Conservation (phyloP, 208 protist genomes). For the Lotmaria passim region DNA sequence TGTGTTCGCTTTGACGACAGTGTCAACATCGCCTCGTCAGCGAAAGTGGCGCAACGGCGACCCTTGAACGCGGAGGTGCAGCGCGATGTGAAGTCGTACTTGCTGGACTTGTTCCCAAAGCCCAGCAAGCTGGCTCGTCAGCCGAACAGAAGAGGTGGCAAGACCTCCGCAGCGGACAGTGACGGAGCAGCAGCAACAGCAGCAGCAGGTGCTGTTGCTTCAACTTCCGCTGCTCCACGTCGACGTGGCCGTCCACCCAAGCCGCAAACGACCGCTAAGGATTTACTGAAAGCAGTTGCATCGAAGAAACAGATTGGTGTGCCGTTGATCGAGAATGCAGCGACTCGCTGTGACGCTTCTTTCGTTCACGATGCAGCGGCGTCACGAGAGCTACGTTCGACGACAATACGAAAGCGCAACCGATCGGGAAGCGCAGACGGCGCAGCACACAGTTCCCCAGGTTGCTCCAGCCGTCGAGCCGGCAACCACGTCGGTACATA, state of each 20-base stretch:
- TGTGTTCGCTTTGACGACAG: not conserved
- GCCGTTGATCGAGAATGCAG: too few relatives aligned
- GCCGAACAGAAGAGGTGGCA: not conserved
- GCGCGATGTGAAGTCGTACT: constrained; percentile 13
- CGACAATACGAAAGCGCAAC: not conserved
- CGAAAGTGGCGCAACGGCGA: not conserved
- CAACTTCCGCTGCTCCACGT: not conserved
- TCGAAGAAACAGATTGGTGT: constrained; percentile 1
- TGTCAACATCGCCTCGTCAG: not conserved
- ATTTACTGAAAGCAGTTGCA: not conserved
- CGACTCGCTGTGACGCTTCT: too few relatives aligned
- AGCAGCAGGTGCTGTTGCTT: not conserved
- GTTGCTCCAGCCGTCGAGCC: not conserved
- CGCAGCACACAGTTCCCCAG: not conserved
- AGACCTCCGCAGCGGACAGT: not conserved
- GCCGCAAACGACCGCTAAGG: not conserved
- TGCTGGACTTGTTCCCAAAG: constrained; percentile 8
- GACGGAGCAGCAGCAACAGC: too few relatives aligned
- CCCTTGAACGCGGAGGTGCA: not conserved
- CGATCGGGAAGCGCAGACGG: not conserved
- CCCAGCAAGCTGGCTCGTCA: not conserved
- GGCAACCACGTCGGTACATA: not conserved
- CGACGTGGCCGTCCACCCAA: constrained; percentile 2
- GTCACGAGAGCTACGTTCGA: not conserved
- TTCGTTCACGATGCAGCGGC: too few relatives aligned